phyloP scores from a whole-genome alignment of 768 basidiomycete genomes.

The Dioszegia crocea region DNA sequence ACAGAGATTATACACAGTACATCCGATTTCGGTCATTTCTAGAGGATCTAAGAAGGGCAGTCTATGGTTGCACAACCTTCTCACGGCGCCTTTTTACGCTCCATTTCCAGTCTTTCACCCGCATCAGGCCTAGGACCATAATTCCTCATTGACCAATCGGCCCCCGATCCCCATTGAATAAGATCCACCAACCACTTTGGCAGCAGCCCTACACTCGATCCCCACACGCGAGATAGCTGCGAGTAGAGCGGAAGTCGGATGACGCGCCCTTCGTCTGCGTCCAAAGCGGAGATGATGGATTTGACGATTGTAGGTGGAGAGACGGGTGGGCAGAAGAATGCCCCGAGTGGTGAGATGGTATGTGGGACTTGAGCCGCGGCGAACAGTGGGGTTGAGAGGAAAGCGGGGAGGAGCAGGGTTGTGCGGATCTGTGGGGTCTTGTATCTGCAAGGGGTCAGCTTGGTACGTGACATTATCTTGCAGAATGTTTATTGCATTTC shows the following conservation, averaged over 20 bases:
- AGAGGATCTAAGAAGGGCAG: too few species aligned
- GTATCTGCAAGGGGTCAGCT: too few species aligned
- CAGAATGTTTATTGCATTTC: too few species aligned
- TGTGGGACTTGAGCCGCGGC: slow-evolving; percentile 55
- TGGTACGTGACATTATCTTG: background rate
- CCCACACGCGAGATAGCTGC: slow-evolving; percentile 24
- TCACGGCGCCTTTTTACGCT: too few species aligned
- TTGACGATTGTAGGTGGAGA: slow-evolving; percentile 73
- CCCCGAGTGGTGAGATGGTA: slow-evolving; percentile 29
- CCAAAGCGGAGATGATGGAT: slow-evolving; percentile 71
- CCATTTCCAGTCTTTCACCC: slow-evolving; percentile 21
- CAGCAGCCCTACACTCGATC: slow-evolving; percentile 25
- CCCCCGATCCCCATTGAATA: slow-evolving; percentile 57
- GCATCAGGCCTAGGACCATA: slow-evolving; percentile 43
- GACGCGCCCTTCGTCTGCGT: slow-evolving; percentile 69
- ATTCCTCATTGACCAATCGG: slow-evolving; percentile 64
- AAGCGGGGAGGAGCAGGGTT: slow-evolving; percentile 76
- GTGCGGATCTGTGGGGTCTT: slow-evolving; percentile 74
- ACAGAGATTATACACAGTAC: too few species aligned
- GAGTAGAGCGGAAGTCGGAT: slow-evolving; percentile 60
- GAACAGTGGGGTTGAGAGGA: slow-evolving; percentile 75
- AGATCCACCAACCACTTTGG: slow-evolving; percentile 56
- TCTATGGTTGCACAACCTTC: too few species aligned
- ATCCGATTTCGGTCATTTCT: too few species aligned
- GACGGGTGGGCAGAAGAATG: slow-evolving; percentile 72